Evolutionary conservation across 2,329 filamentous ascomycete genomes (phyloP), one percentile per base, ranked within the genome.

Genomic region (Arthrobotrys sinensis): DNA sequence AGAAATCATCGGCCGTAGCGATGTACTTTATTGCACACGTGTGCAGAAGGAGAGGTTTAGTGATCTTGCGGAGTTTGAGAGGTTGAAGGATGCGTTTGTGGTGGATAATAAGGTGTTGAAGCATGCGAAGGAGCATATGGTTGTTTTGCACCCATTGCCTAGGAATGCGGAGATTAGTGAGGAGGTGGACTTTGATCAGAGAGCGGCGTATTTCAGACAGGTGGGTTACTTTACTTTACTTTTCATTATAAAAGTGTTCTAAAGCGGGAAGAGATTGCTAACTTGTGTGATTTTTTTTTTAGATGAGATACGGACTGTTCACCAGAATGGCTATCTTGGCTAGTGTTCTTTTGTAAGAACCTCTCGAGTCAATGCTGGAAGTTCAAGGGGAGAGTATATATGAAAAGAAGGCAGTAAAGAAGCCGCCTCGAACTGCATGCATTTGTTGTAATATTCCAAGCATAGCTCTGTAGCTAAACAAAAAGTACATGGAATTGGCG

Each of bases 171-270:
- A 99, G 88, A 91, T 99, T 83, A 90, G 91, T 38, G 93, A 96
- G 86, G 96, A 99, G 87, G 94, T 99, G 60, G 96, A 99, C 85
- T 97, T 96, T 86, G 96, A 99, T 86, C 93, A 96, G 84, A 88
- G 96, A 82, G 96, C 96, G 76, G 95, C 96, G 70, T 99, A 99
- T 87, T 99, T 99, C 86, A 91, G 96, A 92, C 96, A 99, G 92
- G 95, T 97, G 19, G 10, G 73, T 68, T 45, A 50, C n/a, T n/a
- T n/a, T 36, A 19, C 3, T 19, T 46, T 64, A 11, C n/a, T 63
- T 64, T 10, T 24, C 38, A 2, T 45, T 45, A 12, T 45, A 45
- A 12, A 45, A 45, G n/a, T n/a, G 43, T 45, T 45, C 24, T 28
- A 4, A 16, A 45, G n/a, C 5, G 7, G 45, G 28, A 34, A 60